These are phyloP conservation scores for Hyaloscypha hepaticicola DNA, from an alignment of 495 filamentous ascomycete genomes.

Conservation along the genomic window DNA sequence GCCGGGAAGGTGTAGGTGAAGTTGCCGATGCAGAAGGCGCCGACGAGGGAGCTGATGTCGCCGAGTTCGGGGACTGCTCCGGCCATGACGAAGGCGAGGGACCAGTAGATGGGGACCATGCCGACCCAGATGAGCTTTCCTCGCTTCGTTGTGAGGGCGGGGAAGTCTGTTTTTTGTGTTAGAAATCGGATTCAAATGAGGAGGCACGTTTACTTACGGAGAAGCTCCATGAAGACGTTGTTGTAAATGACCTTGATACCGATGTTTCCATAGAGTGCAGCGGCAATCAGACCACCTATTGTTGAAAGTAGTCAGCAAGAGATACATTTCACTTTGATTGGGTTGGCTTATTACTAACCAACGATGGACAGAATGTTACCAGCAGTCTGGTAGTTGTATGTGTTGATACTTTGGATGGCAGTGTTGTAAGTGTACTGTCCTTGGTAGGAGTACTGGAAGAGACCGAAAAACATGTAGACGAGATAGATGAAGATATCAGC, in stretches of 20 bases:
- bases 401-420: constrained; percentile 48
- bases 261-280: constrained; percentile 61
- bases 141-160: constrained; percentile 43
- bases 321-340: neutral
- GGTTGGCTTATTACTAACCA: neutral
- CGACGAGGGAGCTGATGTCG: constrained; percentile 43
- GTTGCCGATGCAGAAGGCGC: constrained; percentile 40
- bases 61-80: constrained; percentile 50
- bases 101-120: constrained; percentile 58
- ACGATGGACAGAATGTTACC: constrained; percentile 52
- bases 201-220: constrained; percentile 27
- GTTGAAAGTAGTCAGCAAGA: neutral
- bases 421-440: constrained; percentile 54
- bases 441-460: constrained; percentile 53
- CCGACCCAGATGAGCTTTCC: constrained; percentile 54
- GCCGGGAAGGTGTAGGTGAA: constrained; percentile 26
- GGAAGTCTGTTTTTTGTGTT: constrained; percentile 32
- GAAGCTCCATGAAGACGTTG: constrained; percentile 55
- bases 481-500: constrained; percentile 57
- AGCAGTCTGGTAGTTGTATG: constrained; percentile 51
- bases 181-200: neutral
- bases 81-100: constrained; percentile 49
- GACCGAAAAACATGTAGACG: constrained; percentile 53
- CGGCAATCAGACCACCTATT: constrained; percentile 48
- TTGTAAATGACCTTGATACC: constrained; percentile 62